phyloP scores from a whole-genome alignment of 441 rosid species.

The Hypseocharis bilobata region DNA sequence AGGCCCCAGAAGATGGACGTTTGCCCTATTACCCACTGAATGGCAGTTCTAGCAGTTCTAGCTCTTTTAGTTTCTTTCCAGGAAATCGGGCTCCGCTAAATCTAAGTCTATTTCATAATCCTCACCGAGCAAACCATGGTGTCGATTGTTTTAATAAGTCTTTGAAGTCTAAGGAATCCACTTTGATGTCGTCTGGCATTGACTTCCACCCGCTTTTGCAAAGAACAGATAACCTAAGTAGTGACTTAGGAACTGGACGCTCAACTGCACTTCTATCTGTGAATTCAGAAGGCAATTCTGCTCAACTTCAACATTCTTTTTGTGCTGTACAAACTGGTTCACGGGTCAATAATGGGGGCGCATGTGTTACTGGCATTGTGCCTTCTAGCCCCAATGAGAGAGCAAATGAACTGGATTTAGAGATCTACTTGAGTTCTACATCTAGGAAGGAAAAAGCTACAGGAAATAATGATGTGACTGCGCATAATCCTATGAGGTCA shows the following conservation, averaged over 20 bases:
- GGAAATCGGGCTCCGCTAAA: constrained; percentile 69
- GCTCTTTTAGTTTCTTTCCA: constrained; percentile 65
- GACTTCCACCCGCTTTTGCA: constrained; percentile 88
- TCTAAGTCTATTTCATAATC: constrained; percentile 64
- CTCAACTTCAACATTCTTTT: constrained; percentile 30
- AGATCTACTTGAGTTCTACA: constrained; percentile 62
- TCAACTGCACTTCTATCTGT: constrained; percentile 28
- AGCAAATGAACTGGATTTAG: constrained; percentile 52
- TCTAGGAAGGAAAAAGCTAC: constrained; percentile 33
- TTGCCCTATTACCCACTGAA: constrained; percentile 46
- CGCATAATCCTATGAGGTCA: constrained; percentile 21
- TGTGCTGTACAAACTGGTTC: constrained; percentile 31
- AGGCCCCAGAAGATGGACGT: constrained; percentile 50
- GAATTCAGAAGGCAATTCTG: constrained; percentile 32
- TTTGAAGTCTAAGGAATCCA: constrained; percentile 35
- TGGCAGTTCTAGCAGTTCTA: constrained; percentile 32
- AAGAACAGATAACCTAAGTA: constrained; percentile 41
- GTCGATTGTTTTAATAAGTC: constrained; percentile 33
- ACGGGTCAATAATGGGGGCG: constrained; percentile 19
- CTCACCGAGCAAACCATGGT: constrained; percentile 34
- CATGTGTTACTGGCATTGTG: constrained; percentile 24
- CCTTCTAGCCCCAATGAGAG: constrained; percentile 33
- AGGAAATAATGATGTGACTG: constrained; percentile 24
- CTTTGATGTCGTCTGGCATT: constrained; percentile 38
- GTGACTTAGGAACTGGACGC: constrained; percentile 22